phyloP scores from a whole-genome alignment of 1,139 yeast species.

The Scheffersomyces cryptocercus region DNA sequence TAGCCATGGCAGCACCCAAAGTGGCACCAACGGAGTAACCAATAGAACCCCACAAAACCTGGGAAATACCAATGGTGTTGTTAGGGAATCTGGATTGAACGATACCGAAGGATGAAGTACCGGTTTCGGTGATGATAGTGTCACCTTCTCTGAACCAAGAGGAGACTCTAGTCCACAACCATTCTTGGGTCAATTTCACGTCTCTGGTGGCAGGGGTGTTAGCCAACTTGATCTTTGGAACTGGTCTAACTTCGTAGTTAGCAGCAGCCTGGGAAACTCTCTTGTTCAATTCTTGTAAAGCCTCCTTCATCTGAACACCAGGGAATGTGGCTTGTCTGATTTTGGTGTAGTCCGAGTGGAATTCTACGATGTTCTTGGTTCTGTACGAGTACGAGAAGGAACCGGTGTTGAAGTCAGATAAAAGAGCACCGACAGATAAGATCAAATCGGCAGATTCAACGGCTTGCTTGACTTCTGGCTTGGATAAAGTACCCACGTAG shows the following conservation, averaged over 20 bases:
- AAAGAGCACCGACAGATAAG: constrained; percentile 75
- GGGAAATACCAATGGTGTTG: constrained; percentile 38
- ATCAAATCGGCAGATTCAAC: constrained; percentile 80
- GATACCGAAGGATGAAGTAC: constrained; percentile 45
- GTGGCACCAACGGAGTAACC: constrained; percentile 35
- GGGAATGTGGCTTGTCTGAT: constrained; percentile 76
- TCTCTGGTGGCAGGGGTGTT: constrained; percentile 24
- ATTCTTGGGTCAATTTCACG: constrained; percentile 31
- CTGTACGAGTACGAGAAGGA: constrained; percentile 81
- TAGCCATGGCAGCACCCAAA: constrained; percentile 35
- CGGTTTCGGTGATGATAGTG: constrained; percentile 39
- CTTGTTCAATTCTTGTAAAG: constrained; percentile 50
- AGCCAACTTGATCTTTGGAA: constrained; percentile 43
- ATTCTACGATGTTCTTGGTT: constrained; percentile 79
- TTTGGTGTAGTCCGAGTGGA: constrained; percentile 86
- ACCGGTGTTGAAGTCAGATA: constrained; percentile 89
- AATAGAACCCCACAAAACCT: constrained; percentile 36
- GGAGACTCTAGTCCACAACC: constrained; percentile 36
- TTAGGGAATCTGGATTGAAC: constrained; percentile 38
- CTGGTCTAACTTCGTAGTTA: constrained; percentile 45
- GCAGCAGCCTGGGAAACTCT: constrained; percentile 36
- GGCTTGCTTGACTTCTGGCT: constrained; percentile 71
- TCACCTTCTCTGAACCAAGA: constrained; percentile 39
- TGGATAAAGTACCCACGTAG: constrained; percentile 77
- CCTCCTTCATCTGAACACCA: constrained; percentile 75